Base-by-base conservation (phyloP, 139 green algal genomes). In the Chlamydomonas eustigma region DNA sequence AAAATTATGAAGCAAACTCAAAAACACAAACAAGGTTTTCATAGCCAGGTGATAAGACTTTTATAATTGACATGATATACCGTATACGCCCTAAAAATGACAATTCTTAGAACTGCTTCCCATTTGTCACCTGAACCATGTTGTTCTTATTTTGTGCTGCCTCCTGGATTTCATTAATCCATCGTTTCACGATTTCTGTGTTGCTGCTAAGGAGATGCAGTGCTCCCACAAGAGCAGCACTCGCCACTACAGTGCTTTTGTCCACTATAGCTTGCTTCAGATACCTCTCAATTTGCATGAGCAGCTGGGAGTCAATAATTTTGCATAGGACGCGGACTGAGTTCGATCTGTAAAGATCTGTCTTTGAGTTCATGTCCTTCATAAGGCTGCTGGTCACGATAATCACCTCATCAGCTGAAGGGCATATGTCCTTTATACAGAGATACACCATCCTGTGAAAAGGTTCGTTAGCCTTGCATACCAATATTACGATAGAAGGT, bases 361-460 rank as follows among this genome's bases (percentile, higher is more conserved):
- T 92, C 64, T 91, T 94, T 84, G 80, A 91, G 88, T 98, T 98
- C 94, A 99, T 99, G 87, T 99, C 96, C 88, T 99, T 99, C 96
- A 99, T 99, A 1, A 99, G 86, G 33, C 90, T 97, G 81, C 77
- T 89, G 37, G 95, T 99, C 50, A 99, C 95, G 78, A 99, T 99
- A 81, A 99, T 99, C 70, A 99, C 96, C 86, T 99, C 92, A 64
- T 97, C 92, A 5, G 85, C 83, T 52, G 80, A 85, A 3, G 95
- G 95, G 80, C 92, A 97, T 51, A 99, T 94, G 76, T 99, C 96
- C 88, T 99, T 99, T 83, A 99, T 98, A 67, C 95, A 92, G 44
- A 99, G 84, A 80, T 99, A 99, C 70, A 99, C 92, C 92, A 99
- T 98, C 34, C 96, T 58, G 44, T 18, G 44, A 58, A 28, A 58